Conservation (phyloP, 192 early-diverging fungal species). For the Entophlyctis helioformis region DNA sequence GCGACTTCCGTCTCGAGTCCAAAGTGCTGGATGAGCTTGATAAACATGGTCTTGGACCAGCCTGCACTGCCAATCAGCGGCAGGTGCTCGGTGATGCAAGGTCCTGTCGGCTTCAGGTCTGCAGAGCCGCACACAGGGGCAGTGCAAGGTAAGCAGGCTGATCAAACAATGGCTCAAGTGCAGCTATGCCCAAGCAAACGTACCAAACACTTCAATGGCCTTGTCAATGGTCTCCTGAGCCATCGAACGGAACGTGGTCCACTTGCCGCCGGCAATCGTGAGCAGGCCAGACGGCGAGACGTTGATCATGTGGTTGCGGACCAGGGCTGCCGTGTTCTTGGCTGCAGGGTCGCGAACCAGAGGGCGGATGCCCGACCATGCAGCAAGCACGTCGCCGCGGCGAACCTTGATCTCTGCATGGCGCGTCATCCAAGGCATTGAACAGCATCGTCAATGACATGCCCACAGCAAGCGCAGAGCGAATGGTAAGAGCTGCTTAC, state of each 20-base stretch:
- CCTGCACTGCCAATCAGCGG: conserved; percentile 75
- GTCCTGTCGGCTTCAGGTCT: conserved; percentile 49
- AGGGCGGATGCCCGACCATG: conserved; percentile 97
- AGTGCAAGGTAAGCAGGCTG: too few species aligned
- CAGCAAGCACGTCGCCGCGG: conserved; percentile 88
- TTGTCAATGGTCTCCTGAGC: conserved; percentile 86
- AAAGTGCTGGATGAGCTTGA: conserved; percentile 91
- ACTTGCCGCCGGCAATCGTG: conserved; percentile 96
- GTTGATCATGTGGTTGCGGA: conserved; percentile 96
- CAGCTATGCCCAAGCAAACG: too few species aligned
- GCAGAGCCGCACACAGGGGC: background rate
- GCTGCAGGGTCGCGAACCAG: conserved; percentile 91
- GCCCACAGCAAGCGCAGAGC: too few species aligned
- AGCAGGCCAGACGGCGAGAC: conserved; percentile 66
- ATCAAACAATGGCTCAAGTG: too few species aligned
- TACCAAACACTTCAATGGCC: conserved; percentile 63
- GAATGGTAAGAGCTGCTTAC: too few species aligned
- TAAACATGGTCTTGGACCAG: conserved; percentile 88
- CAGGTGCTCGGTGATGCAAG: conserved; percentile 64
- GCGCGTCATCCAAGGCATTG: background rate
- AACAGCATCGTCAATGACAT: too few species aligned
- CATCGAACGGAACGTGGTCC: conserved; percentile 98
- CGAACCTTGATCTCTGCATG: conserved; percentile 94
- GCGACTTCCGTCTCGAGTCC: conserved; percentile 81
- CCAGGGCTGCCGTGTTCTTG: conserved; percentile 82